Conservation (phyloP, 1,284 basidiomycete species). For the Pyrrhoderma lamaoense region DNA sequence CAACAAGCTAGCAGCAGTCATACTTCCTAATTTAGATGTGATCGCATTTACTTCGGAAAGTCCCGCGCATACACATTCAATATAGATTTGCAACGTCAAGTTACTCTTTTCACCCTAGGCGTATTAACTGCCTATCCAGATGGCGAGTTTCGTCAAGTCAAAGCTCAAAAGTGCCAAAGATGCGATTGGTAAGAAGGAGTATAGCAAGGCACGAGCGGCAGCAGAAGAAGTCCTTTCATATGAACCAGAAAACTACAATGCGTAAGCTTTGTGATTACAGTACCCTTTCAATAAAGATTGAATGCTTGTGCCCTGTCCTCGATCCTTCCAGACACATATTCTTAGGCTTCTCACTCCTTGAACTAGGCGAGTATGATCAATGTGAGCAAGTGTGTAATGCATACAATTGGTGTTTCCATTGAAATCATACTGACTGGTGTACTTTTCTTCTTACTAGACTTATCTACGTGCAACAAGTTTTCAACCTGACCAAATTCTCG, state of each 20-base stretch:
- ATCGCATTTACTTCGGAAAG: no score
- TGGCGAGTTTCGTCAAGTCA: constrained; percentile 47
- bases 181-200: constrained; percentile 71
- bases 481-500: constrained; percentile 58
- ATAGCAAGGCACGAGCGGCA: constrained; percentile 57
- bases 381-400: constrained; percentile 74
- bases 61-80: no score
- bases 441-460: constrained; percentile 37
- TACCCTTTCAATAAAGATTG: neutral
- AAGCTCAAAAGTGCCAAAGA: constrained; percentile 81
- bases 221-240: constrained; percentile 60
- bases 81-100: no score
- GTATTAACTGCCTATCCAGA: constrained; percentile 7
- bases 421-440: neutral
- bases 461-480: constrained; percentile 68
- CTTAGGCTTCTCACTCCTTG: constrained; percentile 68
- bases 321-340: constrained; percentile 64
- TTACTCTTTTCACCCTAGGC: neutral
- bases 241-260: constrained; percentile 74
- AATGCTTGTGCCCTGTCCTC: constrained; percentile 1
- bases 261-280: constrained; percentile 43
- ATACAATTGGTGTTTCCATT: constrained; percentile 8
- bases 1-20: no score
- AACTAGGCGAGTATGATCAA: constrained; percentile 60
- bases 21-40: no score